Evolutionary conservation across 2,329 filamentous ascomycete genomes (phyloP), one percentile per base, ranked within the genome.

Genomic region (Moelleriella libera): DNA sequence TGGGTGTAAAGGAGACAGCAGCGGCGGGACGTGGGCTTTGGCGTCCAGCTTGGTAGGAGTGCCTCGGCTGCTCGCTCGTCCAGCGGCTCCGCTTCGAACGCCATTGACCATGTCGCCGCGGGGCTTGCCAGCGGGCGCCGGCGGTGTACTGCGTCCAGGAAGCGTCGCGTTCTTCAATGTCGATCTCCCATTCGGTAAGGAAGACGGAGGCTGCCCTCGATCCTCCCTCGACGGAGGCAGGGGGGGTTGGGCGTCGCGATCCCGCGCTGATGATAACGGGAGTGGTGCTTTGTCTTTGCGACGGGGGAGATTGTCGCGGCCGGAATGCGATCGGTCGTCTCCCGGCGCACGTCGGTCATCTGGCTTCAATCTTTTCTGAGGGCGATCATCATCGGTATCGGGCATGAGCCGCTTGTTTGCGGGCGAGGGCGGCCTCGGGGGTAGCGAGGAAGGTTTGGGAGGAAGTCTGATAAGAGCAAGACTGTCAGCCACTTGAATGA

Each of bases 1-100:
- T 9, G 76, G 62, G 37, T 67, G 68, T 1, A 76, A 60, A 1
- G 75, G 75, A 0, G 75, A 79, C 11, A 79, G 56, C 31, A 79
- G 54, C 3, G 70, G 71, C 7, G 75, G 75, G 6, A 79, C 63
- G 29, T 68, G 70, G 2, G 62, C 55, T 9, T 58, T 55, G 9
- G 55, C 52, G 21, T 71, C 68, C 21, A 57, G 45, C 54, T 70
- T 70, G 50, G 55, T 64, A 10, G 68, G 62, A 5, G 62, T 60
- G 43, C 55, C 57, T 48, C 62, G 64, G 29, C 56, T 66, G 52
- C 55, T 66, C 30, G 64, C 3, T 8, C 12, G 8, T 12, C 8
- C 34, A 37, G 34, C 34, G 12, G 34, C 12, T 37, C 34, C 34
- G 34, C 12, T 37, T 37, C 34, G 8, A 37, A 37, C 12, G 8